Evolutionary conservation across 2,329 filamentous ascomycete genomes (phyloP).

Genomic region (Alternaria ventricosa): DNA sequence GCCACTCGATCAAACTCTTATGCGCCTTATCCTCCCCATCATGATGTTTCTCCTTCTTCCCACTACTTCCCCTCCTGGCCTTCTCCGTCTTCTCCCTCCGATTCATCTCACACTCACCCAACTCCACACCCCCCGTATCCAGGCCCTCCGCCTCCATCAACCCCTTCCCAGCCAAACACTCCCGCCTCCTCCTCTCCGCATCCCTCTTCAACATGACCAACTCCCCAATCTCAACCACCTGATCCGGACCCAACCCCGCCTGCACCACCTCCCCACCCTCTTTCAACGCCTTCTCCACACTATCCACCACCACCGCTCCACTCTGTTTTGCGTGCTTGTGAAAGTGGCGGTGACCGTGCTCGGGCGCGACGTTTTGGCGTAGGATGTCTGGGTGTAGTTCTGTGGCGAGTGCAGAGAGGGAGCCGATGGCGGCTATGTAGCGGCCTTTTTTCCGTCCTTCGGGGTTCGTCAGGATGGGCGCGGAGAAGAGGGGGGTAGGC

Average conservation of each 20-base stretch:
- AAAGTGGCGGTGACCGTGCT: constrained; percentile 63
- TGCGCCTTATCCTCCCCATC: constrained; percentile 43
- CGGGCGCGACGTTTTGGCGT: constrained; percentile 64
- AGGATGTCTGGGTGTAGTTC: constrained; percentile 83
- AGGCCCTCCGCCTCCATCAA: constrained; percentile 71
- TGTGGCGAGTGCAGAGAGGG: constrained; percentile 75
- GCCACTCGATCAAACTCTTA: constrained; percentile 61
- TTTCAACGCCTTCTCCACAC: constrained; percentile 76
- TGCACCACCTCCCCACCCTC: constrained; percentile 89
- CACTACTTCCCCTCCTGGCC: constrained; percentile 59
- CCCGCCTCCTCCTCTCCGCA: constrained; percentile 48
- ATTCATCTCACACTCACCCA: constrained; percentile 72
- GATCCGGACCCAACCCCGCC: constrained; percentile 72
- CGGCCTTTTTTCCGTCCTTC: constrained; percentile 74
- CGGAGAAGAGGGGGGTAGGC: constrained; percentile 75
- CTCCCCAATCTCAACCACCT: constrained; percentile 88
- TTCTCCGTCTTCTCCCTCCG: constrained; percentile 64
- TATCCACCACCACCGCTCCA: constrained; percentile 68
- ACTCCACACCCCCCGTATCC: constrained; percentile 76
- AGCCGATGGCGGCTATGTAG: constrained; percentile 75
- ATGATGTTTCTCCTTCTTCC: constrained; percentile 28
- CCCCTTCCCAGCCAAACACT: constrained; percentile 40
- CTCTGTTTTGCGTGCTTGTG: constrained; percentile 68
- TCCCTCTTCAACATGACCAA: constrained; percentile 70
- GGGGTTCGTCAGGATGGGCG: constrained; percentile 71